Percentiles rank a stretch among this genome's conserved stretches.
phyloP scores from a whole-genome alignment of 73 alveolate genomes.

The Paramecium primaurelia region DNA sequence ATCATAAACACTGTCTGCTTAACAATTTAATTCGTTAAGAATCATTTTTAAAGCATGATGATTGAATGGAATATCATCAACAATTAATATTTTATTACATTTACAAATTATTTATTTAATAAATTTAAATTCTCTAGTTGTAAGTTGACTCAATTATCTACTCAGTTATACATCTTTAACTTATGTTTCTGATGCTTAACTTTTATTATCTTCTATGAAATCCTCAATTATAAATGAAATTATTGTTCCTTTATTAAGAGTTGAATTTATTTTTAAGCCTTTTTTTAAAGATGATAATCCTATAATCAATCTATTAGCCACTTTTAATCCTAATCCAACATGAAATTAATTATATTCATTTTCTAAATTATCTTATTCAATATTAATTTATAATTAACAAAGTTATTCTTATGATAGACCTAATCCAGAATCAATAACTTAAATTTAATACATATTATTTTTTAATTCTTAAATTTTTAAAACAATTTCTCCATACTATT shows the following conservation, averaged over 20 bases:
- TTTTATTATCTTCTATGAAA: neutral
- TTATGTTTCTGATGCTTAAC: neutral
- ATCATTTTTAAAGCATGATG: slow-evolving; percentile 1
- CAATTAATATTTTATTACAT: neutral
- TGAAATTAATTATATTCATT: neutral
- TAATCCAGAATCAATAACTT: neutral
- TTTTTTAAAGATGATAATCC: slow-evolving; percentile 15
- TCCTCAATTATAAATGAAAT: neutral
- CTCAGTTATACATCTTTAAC: neutral
- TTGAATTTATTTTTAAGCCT: neutral
- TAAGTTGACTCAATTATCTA: neutral
- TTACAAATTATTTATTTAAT: neutral
- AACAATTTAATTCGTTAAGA: neutral
- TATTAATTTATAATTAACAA: neutral
- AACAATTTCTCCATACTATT: neutral
- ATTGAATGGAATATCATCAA: slow-evolving; percentile 48
- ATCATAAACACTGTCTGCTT: slow-evolving; percentile 27
- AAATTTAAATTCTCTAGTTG: slow-evolving; percentile 16
- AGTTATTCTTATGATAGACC: neutral
- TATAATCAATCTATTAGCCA: neutral
- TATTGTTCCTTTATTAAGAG: neutral
- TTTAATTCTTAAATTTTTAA: neutral
- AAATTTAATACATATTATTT: neutral
- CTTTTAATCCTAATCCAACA: slow-evolving; percentile 35
- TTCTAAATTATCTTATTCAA: neutral